A percentile compares a stretch with the other conserved stretches of the same genome.
phyloP scores from a whole-genome alignment of 768 basidiomycete genomes.

The Serendipita sp. region DNA sequence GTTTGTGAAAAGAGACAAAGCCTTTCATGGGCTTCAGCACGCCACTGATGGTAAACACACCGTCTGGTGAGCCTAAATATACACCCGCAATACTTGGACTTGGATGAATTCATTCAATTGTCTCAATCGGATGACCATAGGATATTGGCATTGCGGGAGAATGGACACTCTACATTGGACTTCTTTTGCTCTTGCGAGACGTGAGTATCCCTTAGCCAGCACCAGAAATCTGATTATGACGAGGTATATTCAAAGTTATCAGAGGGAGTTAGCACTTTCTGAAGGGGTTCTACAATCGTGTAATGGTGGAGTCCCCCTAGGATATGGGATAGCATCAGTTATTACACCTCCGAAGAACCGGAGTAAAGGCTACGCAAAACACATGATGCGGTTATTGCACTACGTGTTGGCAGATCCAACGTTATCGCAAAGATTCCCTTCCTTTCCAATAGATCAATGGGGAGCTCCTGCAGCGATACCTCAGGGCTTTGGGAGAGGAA shows the following conservation, averaged over 20 bases:
- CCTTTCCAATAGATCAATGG: constrained; percentile 25
- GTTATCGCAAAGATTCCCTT: constrained; percentile 13
- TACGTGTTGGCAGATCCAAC: constrained; percentile 29
- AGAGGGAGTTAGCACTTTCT: constrained; percentile 20
- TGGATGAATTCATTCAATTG: neutral
- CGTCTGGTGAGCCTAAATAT: constrained; percentile 28
- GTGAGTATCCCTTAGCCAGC: constrained; percentile 21
- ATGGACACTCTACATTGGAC: constrained; percentile 30
- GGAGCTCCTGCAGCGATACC: constrained; percentile 27
- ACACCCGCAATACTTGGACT: neutral
- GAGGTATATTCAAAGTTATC: constrained; percentile 18
- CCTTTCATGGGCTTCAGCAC: constrained; percentile 27
- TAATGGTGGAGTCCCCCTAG: constrained; percentile 16
- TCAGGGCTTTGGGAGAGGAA: constrained; percentile 22
- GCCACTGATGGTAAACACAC: constrained; percentile 29
- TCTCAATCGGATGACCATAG: constrained; percentile 18
- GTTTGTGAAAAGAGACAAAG: constrained; percentile 28
- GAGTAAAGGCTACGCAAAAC: constrained; percentile 38
- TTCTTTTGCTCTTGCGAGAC: constrained; percentile 49
- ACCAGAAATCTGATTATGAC: neutral
- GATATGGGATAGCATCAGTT: constrained; percentile 41
- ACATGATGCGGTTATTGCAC: constrained; percentile 52
- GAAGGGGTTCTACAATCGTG: constrained; percentile 4
- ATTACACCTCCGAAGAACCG: constrained; percentile 36
- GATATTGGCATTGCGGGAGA: constrained; percentile 39